These are phyloP conservation scores for Aureobasidium leucospermi DNA, from an alignment of 2,329 filamentous ascomycete species.

Conservation along the genomic window DNA sequence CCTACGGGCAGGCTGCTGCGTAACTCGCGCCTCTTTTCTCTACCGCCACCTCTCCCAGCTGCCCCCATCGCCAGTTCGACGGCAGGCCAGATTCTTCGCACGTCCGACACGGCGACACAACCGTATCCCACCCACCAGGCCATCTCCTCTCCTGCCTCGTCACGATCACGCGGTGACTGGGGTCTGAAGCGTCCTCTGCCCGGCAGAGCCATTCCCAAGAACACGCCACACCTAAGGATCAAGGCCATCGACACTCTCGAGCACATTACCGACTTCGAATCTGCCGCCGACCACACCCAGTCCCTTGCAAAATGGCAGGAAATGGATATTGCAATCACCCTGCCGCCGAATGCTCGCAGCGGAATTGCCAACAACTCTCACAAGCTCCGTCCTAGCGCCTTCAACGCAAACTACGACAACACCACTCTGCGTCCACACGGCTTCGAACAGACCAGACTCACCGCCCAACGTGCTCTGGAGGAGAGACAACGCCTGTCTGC, in stretches of 20 bases:
- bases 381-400: constrained; percentile 25
- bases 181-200: constrained; percentile 83
- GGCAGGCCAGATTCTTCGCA: constrained; percentile 43
- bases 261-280: constrained; percentile 81
- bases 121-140: constrained; percentile 76
- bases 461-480: constrained; percentile 10
- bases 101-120: constrained; percentile 64
- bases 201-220: constrained; percentile 61
- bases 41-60: constrained; percentile 66
- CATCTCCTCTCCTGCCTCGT: constrained; percentile 68
- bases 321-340: constrained; percentile 63
- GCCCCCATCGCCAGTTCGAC: constrained; percentile 41
- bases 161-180: constrained; percentile 77
- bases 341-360: constrained; percentile 23
- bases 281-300: constrained; percentile 71
- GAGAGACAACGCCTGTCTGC: constrained; percentile 20
- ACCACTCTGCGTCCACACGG: constrained; percentile 26
- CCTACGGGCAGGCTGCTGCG: constrained; percentile 66
- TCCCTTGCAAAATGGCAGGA: constrained; percentile 83
- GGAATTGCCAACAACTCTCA: not conserved
- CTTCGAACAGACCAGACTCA: constrained; percentile 24
- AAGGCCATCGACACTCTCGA: constrained; percentile 76
- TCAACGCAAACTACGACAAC: constrained; percentile 39
- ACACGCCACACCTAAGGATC: constrained; percentile 67
- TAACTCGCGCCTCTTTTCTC: constrained; percentile 80